Evolutionary conservation across 345 rosid species (phyloP).

Genomic region (Toxicodendron radicans): DNA sequence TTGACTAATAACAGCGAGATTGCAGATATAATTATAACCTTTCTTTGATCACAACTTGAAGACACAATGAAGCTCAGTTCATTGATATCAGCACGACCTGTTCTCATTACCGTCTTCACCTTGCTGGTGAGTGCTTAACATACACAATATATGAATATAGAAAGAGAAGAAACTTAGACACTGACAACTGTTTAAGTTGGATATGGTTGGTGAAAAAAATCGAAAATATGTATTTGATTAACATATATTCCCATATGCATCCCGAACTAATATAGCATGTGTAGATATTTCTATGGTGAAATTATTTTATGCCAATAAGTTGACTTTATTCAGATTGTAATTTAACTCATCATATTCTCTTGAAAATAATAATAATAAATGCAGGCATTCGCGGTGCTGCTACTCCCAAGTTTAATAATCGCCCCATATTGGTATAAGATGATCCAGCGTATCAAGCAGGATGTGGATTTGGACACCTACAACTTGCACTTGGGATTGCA

Average conservation of each 20-base stretch:
- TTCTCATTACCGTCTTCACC: constrained; percentile 19
- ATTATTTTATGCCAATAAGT: not conserved
- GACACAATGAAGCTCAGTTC: constrained; percentile 31
- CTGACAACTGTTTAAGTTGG: not conserved
- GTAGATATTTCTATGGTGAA: not conserved
- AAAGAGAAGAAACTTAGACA: not conserved
- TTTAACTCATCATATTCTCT: not conserved
- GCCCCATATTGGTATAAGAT: constrained; percentile 32
- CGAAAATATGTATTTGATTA: not conserved
- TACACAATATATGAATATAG: too few species aligned
- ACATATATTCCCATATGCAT: not conserved
- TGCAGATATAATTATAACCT: not conserved
- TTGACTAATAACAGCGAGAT: not conserved
- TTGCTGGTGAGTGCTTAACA: constrained; percentile 24
- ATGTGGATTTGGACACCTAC: constrained; percentile 14
- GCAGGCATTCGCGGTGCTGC: constrained; percentile 38
- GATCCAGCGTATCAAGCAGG: constrained; percentile 10
- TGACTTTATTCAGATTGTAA: not conserved
- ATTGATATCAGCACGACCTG: constrained; percentile 25
- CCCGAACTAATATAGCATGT: not conserved
- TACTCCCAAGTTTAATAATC: constrained; percentile 30
- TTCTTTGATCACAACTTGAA: constrained; percentile 3
- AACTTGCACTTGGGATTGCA: constrained; percentile 21
- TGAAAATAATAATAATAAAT: not conserved
- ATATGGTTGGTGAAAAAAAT: not conserved